These are phyloP conservation scores for Cystobasidium slooffiae DNA, from an alignment of 1,284 basidiomycete genomes.

Conservation along the genomic window DNA sequence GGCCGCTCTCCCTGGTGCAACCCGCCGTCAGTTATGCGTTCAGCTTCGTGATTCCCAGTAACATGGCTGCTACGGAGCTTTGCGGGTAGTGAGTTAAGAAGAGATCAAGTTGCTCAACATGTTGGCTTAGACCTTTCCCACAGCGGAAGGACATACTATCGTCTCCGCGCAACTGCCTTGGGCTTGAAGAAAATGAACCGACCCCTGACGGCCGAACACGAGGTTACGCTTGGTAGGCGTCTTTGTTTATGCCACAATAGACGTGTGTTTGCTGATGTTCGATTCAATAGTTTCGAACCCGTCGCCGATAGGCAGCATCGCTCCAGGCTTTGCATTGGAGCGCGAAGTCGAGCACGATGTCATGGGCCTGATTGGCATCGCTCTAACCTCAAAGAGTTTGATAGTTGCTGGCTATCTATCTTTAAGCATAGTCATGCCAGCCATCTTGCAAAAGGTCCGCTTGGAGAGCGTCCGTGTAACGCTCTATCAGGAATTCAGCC, in stretches of 20 bases:
- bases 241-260: neutral
- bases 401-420: constrained; percentile 14
- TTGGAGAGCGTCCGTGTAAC: constrained; percentile 7
- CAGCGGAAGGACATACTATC: constrained; percentile 31
- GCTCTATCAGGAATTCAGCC: constrained; percentile 16
- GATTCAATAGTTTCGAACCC: constrained; percentile 10
- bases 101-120: too few species aligned
- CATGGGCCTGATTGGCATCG: neutral
- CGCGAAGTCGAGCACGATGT: constrained; percentile 4
- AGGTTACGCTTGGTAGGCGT: constrained; percentile 8
- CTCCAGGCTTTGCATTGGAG: constrained; percentile 11
- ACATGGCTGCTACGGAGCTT: constrained; percentile 21
- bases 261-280: neutral
- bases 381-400: constrained; percentile 6
- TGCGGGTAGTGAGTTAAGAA: constrained; percentile 3
- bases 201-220: constrained; percentile 7
- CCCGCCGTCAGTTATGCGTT: neutral
- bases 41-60: constrained; percentile 31
- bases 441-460: neutral
- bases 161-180: constrained; percentile 10
- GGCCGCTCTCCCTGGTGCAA: too few species aligned
- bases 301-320: constrained; percentile 15
- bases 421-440: constrained; percentile 4
- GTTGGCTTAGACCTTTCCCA: neutral
- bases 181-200: neutral